phyloP scores from a whole-genome alignment of 257 asterid genomes.

The Fraxinus quadrangulata region DNA sequence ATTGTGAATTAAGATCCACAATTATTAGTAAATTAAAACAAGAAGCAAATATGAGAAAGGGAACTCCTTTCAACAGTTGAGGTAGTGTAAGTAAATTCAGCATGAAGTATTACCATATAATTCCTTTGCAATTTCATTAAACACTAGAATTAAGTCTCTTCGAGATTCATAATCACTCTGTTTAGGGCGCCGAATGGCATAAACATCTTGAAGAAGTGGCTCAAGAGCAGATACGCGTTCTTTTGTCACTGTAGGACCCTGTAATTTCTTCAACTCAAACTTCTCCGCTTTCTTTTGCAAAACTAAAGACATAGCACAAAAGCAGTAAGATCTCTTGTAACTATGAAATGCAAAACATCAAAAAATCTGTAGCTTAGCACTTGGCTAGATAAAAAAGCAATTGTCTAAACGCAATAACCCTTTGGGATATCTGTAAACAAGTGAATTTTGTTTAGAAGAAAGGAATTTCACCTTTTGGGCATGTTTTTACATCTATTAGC shows the following conservation, averaged over 20 bases:
- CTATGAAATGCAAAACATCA: conserved; percentile 3
- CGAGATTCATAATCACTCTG: conserved; percentile 65
- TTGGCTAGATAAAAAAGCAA: conserved; percentile 12
- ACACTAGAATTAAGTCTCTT: conserved; percentile 62
- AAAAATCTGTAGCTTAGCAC: conserved; percentile 12
- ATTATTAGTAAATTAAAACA: conserved; percentile 4
- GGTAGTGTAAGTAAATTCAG: not conserved
- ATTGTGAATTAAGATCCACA: not conserved
- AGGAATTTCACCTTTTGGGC: not conserved
- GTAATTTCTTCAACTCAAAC: conserved; percentile 55
- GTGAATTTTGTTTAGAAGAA: not conserved
- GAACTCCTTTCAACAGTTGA: not conserved
- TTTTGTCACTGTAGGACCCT: conserved; percentile 41
- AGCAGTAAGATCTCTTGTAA: conserved; percentile 22
- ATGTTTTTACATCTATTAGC: conserved; percentile 13
- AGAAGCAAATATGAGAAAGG: not conserved
- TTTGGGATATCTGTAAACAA: not conserved
- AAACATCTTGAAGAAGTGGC: conserved; percentile 62
- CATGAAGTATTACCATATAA: conserved; percentile 56
- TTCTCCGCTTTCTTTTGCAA: conserved; percentile 64
- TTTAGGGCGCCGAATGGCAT: conserved; percentile 53
- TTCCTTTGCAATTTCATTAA: conserved; percentile 80
- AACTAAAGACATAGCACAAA: conserved; percentile 47
- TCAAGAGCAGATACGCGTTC: conserved; percentile 51
- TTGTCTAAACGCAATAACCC: too few relatives aligned